Conservation (phyloP, 164 flowering plant species). For the Chimonanthus salicifolius region DNA sequence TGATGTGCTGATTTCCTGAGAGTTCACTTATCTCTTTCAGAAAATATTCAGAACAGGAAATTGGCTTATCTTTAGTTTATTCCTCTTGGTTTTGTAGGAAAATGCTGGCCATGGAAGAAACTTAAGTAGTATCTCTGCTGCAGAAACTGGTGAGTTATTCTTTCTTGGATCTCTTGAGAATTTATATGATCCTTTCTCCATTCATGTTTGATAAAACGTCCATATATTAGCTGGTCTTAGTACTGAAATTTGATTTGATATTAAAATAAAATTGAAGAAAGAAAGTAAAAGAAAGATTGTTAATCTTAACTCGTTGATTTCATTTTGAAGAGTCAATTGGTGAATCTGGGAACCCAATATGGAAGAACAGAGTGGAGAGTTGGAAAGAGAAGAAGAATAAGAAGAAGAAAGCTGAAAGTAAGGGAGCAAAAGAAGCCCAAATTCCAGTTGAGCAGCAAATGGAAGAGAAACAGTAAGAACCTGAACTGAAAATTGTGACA, state of each 20-base stretch:
- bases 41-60: background rate
- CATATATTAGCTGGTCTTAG: background rate
- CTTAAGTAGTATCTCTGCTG: slow-evolving; percentile 66
- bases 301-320: background rate
- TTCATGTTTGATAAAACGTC: background rate
- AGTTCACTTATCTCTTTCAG: background rate
- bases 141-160: slow-evolving; percentile 67
- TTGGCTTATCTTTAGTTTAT: background rate
- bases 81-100: slow-evolving; percentile 35
- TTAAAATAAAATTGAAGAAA: too few relatives aligned
- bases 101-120: slow-evolving; percentile 72
- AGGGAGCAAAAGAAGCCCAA: slow-evolving; percentile 40
- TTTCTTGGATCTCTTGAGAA: background rate
- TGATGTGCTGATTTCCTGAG: background rate
- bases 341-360: slow-evolving; percentile 82
- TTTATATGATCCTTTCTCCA: background rate
- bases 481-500: background rate
- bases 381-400: slow-evolving; percentile 87
- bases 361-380: slow-evolving; percentile 95
- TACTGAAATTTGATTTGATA: background rate
- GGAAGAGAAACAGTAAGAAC: slow-evolving; percentile 65
- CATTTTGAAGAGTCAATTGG: slow-evolving; percentile 53
- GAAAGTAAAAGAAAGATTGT: background rate
- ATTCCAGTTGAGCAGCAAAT: slow-evolving; percentile 75
- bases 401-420: slow-evolving; percentile 40